phyloP scores from a whole-genome alignment of 768 basidiomycete genomes.

The Phaeotremella fagi region DNA sequence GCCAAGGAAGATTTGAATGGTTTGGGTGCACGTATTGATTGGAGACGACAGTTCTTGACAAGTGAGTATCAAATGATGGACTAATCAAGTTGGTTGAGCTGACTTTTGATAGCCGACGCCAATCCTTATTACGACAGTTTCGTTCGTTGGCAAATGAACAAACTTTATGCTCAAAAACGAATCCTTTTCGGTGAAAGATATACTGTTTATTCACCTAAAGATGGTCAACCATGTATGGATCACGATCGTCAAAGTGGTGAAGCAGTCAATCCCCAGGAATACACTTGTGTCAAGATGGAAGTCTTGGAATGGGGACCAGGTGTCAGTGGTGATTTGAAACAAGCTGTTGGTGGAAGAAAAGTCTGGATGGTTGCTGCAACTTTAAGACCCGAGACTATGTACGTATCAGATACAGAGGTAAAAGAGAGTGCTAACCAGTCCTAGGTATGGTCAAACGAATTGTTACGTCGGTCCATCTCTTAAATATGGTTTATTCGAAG shows the following conservation, averaged over 20 bases:
- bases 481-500: slow-evolving; percentile 88
- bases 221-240: slow-evolving; percentile 99
- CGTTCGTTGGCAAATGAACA: slow-evolving; percentile 97
- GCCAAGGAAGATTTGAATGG: slow-evolving; percentile 81
- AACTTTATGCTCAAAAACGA: slow-evolving; percentile 75
- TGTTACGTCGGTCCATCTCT: slow-evolving; percentile 87
- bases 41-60: slow-evolving; percentile 90
- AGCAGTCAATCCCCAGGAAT: slow-evolving; percentile 90
- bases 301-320: slow-evolving; percentile 75
- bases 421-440: slow-evolving; percentile 2
- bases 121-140: slow-evolving; percentile 98
- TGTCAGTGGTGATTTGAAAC: slow-evolving; percentile 61
- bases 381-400: slow-evolving; percentile 95
- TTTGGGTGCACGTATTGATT: slow-evolving; percentile 94
- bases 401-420: no score
- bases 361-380: slow-evolving; percentile 95
- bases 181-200: slow-evolving; percentile 98
- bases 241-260: slow-evolving; percentile 96
- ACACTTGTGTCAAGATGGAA: slow-evolving; percentile 90
- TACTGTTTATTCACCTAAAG: slow-evolving; percentile 97
- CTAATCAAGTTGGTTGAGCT: no score
- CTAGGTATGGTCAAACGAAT: slow-evolving; percentile 95
- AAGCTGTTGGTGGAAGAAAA: slow-evolving; percentile 69
- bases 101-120: slow-evolving; percentile 57
- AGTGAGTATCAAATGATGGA: slow-evolving; percentile 51